Evolutionary conservation across 78 protist species (phyloP), one percentile per base, ranked within the genome.

Genomic region (Dictyostelium intermedium): DNA sequence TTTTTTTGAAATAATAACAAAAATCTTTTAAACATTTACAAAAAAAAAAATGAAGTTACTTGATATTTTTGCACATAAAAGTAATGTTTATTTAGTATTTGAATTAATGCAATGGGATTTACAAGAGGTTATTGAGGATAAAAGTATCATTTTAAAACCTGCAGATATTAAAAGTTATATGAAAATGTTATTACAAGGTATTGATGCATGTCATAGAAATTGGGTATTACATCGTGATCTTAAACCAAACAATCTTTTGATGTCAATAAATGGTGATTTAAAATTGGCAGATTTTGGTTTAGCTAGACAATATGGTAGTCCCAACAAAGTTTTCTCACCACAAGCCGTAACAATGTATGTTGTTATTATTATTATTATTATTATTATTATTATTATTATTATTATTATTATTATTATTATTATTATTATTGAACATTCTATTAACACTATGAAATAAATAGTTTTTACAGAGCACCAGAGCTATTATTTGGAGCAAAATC

Each of bases 381-480:
- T 3, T 11, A 11, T 47, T 47, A 1, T 47, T 47, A 47, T 47
- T 47, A 11, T 47, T 47, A 11, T 9, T 41, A 41, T 9, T 41
- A 41, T 9, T 41, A 41, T 41, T 41, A 41, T 9, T 41, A 41
- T 41, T 45, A 45, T 13, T 45, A 45, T 10, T n/a, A n/a, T n/a
- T n/a, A n/a, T n/a, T n/a, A n/a, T n/a, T n/a, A 5, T 39, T 39
- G 4, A 39, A 39, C 43, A 39, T 39, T 4, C 43, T 5, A 5
- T 39, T 5, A 39, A 2, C 43, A 5, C 7, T n/a, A 34, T 69
- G 43, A 69, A 70, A n/a, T 20, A 30, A 27, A 89, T 60, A 47
- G 92, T 39, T 96, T 84, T 80, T 97, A 96, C 78, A 73, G 97
- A 35, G 97, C 98, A 32, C 99, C 99, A 53, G 99, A 98, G 74